phyloP scores from a whole-genome alignment of 352 stramenopile species.

The Phytophthora foliorum region DNA sequence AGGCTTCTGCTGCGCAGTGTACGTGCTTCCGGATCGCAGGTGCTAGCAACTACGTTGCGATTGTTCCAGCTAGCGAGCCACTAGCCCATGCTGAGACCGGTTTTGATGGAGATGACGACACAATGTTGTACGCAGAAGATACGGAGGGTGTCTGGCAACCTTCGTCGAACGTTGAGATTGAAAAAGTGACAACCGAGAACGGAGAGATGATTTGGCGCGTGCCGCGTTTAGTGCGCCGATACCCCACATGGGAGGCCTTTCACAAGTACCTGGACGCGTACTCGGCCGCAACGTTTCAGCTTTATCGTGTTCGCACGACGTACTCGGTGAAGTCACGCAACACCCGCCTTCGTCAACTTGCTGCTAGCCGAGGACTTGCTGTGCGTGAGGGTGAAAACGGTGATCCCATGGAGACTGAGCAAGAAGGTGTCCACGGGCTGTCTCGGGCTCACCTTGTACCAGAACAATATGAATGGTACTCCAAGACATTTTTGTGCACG shows the following conservation, averaged over 20 bases:
- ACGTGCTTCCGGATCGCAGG: constrained; percentile 48
- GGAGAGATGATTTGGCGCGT: constrained; percentile 58
- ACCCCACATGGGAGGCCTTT: constrained; percentile 68
- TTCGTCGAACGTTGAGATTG: constrained; percentile 33
- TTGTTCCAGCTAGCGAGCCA: constrained; percentile 36
- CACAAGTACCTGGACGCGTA: constrained; percentile 71
- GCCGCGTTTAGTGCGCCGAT: constrained; percentile 54
- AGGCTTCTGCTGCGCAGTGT: constrained; percentile 20
- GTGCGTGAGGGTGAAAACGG: constrained; percentile 32
- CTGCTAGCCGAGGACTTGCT: constrained; percentile 44
- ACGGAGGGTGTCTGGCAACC: constrained; percentile 44
- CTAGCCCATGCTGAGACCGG: constrained; percentile 12
- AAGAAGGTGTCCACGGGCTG: constrained; percentile 25
- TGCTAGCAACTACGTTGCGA: constrained; percentile 37
- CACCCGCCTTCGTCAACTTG: constrained; percentile 58
- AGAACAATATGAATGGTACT: constrained; percentile 76
- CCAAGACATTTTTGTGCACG: constrained; percentile 84
- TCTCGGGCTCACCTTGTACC: constrained; percentile 64
- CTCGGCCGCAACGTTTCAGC: constrained; percentile 66
- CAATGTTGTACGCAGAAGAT: constrained; percentile 37
- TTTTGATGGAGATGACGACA: constrained; percentile 33
- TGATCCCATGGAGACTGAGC: constrained; percentile 6
- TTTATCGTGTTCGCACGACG: constrained; percentile 81
- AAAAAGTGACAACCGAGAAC: constrained; percentile 32
- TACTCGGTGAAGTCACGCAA: constrained; percentile 78